Percentiles rank a stretch among this genome's conserved stretches.
These are phyloP conservation scores for Penicillium soppii DNA, from an alignment of 495 filamentous ascomycete genomes.

Conservation along the genomic window DNA sequence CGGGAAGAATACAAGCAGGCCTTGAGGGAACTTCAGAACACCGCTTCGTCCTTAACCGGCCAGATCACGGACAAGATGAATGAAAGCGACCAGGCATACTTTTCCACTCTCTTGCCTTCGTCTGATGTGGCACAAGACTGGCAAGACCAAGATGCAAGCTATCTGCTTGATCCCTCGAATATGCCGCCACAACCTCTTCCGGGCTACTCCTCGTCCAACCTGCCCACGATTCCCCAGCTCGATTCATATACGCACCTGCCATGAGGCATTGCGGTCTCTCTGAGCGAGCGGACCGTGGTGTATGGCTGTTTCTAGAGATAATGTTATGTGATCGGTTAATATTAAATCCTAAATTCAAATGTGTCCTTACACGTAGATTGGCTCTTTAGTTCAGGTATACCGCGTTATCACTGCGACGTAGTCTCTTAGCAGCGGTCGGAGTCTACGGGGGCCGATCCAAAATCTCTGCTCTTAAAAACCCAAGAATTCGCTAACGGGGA, in stretches of 20 bases:
- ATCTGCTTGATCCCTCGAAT: neutral
- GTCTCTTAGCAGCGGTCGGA: neutral
- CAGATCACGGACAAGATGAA: neutral
- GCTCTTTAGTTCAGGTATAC: neutral
- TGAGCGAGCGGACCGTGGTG: too few relatives aligned
- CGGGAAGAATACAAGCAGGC: neutral
- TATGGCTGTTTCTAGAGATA: neutral
- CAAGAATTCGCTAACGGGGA: neutral
- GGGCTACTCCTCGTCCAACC: neutral
- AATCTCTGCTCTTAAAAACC: neutral
- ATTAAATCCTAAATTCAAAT: neutral
- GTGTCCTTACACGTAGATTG: neutral
- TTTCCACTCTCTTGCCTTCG: neutral
- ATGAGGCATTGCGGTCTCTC: neutral
- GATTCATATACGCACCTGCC: neutral
- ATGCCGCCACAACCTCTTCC: neutral
- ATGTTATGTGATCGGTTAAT: neutral
- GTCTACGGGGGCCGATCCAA: neutral
- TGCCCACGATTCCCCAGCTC: neutral
- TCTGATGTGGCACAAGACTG: neutral
- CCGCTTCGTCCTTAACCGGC: neutral
- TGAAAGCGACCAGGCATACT: slow-evolving; percentile 1
- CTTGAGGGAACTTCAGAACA: neutral
- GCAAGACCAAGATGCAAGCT: slow-evolving; percentile 1
- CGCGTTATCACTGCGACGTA: neutral